Percentiles rank a stretch among this genome's conserved stretches.
phyloP scores from a whole-genome alignment of 495 filamentous ascomycete species.

The Penicillium egyptiacum region DNA sequence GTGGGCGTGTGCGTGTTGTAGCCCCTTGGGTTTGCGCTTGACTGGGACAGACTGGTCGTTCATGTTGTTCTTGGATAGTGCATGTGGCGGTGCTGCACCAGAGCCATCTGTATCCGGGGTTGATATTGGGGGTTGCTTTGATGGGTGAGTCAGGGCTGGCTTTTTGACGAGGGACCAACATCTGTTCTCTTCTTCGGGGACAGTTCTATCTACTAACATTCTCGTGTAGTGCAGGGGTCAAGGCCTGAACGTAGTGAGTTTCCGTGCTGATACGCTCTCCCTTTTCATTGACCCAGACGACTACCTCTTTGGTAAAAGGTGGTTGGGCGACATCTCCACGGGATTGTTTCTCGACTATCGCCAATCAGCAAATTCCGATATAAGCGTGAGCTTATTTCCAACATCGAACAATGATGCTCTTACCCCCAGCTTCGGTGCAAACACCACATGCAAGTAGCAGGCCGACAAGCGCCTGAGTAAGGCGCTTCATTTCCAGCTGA shows the following conservation, averaged over 20 bases:
- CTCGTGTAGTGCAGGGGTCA: slow-evolving; percentile 5
- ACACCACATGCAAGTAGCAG: slow-evolving; percentile 19
- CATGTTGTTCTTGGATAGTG: background rate
- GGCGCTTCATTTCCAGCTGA: slow-evolving; percentile 22
- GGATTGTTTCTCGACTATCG: slow-evolving; percentile 9
- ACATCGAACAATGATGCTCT: background rate
- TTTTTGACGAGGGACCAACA: slow-evolving; percentile 10
- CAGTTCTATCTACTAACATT: slow-evolving; percentile 20
- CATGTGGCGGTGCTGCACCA: background rate
- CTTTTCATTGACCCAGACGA: slow-evolving; percentile 64
- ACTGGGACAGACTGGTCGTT: background rate
- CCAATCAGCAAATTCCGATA: slow-evolving; percentile 4
- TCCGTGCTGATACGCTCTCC: slow-evolving; percentile 51
- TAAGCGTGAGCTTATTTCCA: background rate
- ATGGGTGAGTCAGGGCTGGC: background rate
- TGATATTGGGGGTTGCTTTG: slow-evolving; percentile 5
- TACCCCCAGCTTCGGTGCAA: slow-evolving; percentile 19
- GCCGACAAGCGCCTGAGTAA: slow-evolving; percentile 17
- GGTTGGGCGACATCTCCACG: slow-evolving; percentile 6
- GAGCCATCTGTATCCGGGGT: background rate
- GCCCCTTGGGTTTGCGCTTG: background rate
- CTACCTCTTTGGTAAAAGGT: slow-evolving; percentile 46
- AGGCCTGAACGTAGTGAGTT: slow-evolving; percentile 12
- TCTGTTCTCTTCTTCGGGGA: background rate
- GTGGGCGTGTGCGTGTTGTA: background rate